A percentile compares a stretch with the other conserved stretches of the same genome.
These are phyloP conservation scores for Albophoma yamanashiensis DNA, from an alignment of 2,329 filamentous ascomycete species.

Conservation along the genomic window DNA sequence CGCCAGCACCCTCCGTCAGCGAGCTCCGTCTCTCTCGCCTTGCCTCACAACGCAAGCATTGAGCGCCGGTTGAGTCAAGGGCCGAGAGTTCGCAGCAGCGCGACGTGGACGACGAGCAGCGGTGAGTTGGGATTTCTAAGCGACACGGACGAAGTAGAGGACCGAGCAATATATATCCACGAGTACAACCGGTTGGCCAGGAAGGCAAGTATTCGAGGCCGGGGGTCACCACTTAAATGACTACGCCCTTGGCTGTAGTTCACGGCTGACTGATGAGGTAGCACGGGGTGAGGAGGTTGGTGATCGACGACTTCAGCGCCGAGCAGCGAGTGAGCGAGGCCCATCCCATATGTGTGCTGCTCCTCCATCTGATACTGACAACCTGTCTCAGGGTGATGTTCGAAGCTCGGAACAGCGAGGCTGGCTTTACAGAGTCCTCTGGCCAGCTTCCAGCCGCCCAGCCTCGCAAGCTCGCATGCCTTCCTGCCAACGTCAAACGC, in stretches of 20 bases:
- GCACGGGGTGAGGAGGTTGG: conserved; percentile 40
- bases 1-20: conserved; percentile 11
- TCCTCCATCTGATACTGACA: background rate
- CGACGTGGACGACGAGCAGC: conserved; percentile 48
- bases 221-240: too few relatives aligned
- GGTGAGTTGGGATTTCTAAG: conserved; percentile 35
- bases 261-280: conserved; percentile 14
- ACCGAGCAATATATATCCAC: conserved; percentile 36
- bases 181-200: conserved; percentile 52
- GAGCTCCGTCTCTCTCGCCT: conserved; percentile 14
- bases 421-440: conserved; percentile 28
- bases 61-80: conserved; percentile 11
- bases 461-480: conserved; percentile 3
- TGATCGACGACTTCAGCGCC: conserved; percentile 23
- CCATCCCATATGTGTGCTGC: background rate
- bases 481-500: conserved; percentile 7
- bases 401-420: conserved; percentile 18
- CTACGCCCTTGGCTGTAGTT: background rate
- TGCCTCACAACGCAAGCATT: conserved; percentile 14
- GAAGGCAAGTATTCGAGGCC: conserved; percentile 29
- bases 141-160: conserved; percentile 38
- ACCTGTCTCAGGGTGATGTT: conserved; percentile 8
- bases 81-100: conserved; percentile 29
- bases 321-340: conserved; percentile 20
- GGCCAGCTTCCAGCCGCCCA: conserved; percentile 10